Evolutionary conservation across 1,139 yeast genomes (phyloP).

Genomic region (Kodamaea fungicola): DNA sequence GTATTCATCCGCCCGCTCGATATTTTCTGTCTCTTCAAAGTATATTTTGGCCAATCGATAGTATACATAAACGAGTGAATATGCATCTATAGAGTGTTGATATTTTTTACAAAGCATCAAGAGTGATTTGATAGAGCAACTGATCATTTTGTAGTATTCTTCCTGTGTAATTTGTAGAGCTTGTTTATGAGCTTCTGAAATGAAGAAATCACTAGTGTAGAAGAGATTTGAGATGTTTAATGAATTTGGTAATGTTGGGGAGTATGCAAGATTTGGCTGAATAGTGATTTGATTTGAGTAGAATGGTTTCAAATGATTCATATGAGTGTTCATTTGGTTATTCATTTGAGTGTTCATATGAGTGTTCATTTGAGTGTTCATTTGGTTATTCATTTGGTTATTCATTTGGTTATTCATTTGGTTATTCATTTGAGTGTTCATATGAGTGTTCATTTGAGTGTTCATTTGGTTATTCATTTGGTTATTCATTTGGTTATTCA

Average conservation of each 20-base stretch:
- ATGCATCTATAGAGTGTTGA: constrained; percentile 23
- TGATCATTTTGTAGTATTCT: constrained; percentile 34
- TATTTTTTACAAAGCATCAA: constrained; percentile 28
- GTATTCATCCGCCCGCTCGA: constrained; percentile 37
- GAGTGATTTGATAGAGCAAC: constrained; percentile 36
- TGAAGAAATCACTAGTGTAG: constrained; percentile 20
- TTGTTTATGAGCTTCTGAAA: constrained; percentile 22
- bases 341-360: background rate
- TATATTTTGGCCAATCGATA: constrained; percentile 35
- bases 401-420: background rate
- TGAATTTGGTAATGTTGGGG: constrained; percentile 6
- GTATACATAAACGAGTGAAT: constrained; percentile 27
- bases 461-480: background rate
- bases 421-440: too few relatives aligned
- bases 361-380: background rate
- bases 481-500: background rate
- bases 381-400: background rate
- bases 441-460: background rate
- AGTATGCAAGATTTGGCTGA: background rate
- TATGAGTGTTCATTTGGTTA: background rate
- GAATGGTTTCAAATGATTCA: background rate
- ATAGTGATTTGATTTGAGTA: background rate
- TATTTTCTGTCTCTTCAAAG: constrained; percentile 38
- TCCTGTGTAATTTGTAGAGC: constrained; percentile 13
- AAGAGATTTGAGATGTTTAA: constrained; percentile 11